These are phyloP conservation scores for Whalleya microplaca DNA, from an alignment of 2,329 filamentous ascomycete genomes.

Conservation along the genomic window DNA sequence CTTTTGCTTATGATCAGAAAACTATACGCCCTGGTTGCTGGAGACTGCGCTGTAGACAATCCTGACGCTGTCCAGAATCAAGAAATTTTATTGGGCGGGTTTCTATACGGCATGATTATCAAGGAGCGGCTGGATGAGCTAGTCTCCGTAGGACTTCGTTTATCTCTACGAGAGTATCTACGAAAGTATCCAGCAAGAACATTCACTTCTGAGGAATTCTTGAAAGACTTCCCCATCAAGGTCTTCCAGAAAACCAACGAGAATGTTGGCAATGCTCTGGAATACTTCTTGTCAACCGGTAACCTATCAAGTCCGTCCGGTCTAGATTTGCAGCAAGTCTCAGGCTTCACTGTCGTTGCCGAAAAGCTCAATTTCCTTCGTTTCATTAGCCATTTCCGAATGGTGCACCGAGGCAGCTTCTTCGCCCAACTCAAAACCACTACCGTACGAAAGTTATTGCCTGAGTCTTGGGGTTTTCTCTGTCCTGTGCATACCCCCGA, in stretches of 20 bases:
- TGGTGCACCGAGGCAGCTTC: constrained; percentile 98
- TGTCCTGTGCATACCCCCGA: constrained; percentile 98
- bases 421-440: constrained; percentile 98
- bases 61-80: constrained; percentile 97
- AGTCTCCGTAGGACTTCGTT: constrained; percentile 60
- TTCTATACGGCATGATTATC: constrained; percentile 91
- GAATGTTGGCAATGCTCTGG: constrained; percentile 82
- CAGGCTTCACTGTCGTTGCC: constrained; percentile 93
- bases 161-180: constrained; percentile 60
- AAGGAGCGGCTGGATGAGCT: constrained; percentile 95
- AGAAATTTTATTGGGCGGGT: constrained; percentile 90
- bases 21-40: constrained; percentile 88
- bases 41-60: constrained; percentile 92
- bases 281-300: constrained; percentile 96
- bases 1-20: constrained; percentile 96
- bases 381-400: constrained; percentile 98
- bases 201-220: constrained; percentile 78
- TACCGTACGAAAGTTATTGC: constrained; percentile 90
- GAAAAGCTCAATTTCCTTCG: constrained; percentile 99
- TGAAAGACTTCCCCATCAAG: constrained; percentile 75
- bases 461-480: constrained; percentile 97
- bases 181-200: constrained; percentile 63
- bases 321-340: constrained; percentile 90
- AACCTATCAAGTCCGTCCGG: constrained; percentile 91
- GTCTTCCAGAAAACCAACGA: constrained; percentile 84